Conservation (phyloP, 352 stramenopile genomes). For the Phytophthora syringae region DNA sequence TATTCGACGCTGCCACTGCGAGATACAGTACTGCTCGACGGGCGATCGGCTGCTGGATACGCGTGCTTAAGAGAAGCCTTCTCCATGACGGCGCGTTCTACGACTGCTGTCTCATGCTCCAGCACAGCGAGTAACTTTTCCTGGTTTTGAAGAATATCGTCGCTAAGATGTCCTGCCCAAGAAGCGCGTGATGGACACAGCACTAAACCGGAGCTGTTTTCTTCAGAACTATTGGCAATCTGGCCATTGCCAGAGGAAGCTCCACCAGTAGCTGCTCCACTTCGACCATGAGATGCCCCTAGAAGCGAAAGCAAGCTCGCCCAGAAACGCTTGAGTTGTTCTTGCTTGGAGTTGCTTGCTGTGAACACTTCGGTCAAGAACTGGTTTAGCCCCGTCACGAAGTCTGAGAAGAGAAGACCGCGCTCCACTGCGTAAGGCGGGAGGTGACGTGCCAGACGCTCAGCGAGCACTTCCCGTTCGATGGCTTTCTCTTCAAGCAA, state of each 20-base stretch:
- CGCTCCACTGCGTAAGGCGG: slow-evolving; percentile 53
- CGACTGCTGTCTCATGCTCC: slow-evolving; percentile 80
- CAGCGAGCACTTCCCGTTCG: slow-evolving; percentile 34
- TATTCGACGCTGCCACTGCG: slow-evolving; percentile 48
- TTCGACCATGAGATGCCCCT: slow-evolving; percentile 23
- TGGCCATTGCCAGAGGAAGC: background rate
- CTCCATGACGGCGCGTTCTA: slow-evolving; percentile 81
- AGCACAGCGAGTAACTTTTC: slow-evolving; percentile 80
- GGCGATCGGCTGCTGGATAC: slow-evolving; percentile 47
- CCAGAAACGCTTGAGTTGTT: slow-evolving; percentile 64
- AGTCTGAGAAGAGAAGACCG: slow-evolving; percentile 65
- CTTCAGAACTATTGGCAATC: slow-evolving; percentile 2
- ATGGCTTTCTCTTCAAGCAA: slow-evolving; percentile 46
- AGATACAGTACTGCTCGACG: slow-evolving; percentile 10
- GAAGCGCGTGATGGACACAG: slow-evolving; percentile 28
- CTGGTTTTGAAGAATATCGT: slow-evolving; percentile 86
- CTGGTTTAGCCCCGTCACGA: slow-evolving; percentile 53
- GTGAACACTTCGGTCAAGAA: slow-evolving; percentile 48
- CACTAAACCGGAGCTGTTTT: slow-evolving; percentile 21
- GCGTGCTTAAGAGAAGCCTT: slow-evolving; percentile 79
- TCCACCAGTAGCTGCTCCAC: background rate
- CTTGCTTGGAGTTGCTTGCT: slow-evolving; percentile 34
- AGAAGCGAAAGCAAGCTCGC: slow-evolving; percentile 47
- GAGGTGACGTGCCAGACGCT: slow-evolving; percentile 37
- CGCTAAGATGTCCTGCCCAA: slow-evolving; percentile 69